These are phyloP conservation scores for Nephelium lappaceum DNA, from an alignment of 345 rosid genomes.

Conservation along the genomic window DNA sequence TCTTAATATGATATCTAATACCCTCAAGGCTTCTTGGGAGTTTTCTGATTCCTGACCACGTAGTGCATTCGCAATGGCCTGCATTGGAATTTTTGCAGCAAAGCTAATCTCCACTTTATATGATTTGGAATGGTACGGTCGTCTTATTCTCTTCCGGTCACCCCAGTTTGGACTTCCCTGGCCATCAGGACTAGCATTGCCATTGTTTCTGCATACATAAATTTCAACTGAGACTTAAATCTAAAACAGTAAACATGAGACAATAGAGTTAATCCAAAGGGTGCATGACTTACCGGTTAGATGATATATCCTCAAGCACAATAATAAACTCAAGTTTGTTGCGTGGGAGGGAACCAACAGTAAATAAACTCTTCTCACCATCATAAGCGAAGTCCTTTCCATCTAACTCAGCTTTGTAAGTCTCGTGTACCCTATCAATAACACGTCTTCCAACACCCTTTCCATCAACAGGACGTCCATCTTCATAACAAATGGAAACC, in stretches of 20 bases:
- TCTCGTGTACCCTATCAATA: constrained; percentile 69
- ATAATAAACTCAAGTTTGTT: constrained; percentile 78
- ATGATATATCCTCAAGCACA: constrained; percentile 65
- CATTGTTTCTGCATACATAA: constrained; percentile 44
- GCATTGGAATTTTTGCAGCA: constrained; percentile 85
- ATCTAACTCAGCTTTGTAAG: constrained; percentile 54
- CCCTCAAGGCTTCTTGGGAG: constrained; percentile 78
- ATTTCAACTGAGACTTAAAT: background rate
- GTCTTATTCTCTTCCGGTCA: constrained; percentile 70
- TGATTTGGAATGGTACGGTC: constrained; percentile 60
- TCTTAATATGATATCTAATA: constrained; percentile 75
- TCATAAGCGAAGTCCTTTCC: constrained; percentile 87
- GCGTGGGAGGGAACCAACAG: constrained; percentile 74
- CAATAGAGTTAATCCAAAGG: background rate
- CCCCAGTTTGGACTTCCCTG: constrained; percentile 44
- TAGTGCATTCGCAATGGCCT: constrained; percentile 74
- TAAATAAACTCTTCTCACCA: constrained; percentile 84
- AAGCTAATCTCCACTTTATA: constrained; percentile 67
- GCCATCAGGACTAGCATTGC: constrained; percentile 55
- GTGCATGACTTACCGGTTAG: constrained; percentile 51
- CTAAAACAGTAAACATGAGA: background rate
- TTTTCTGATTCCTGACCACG: constrained; percentile 79
- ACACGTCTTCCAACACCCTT: constrained; percentile 76
- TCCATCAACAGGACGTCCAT: constrained; percentile 79
- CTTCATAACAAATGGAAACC: constrained; percentile 75